Evolutionary conservation across 163 green algal species (phyloP).

Genomic region (Chlamydomonas reinhardtii): DNA sequence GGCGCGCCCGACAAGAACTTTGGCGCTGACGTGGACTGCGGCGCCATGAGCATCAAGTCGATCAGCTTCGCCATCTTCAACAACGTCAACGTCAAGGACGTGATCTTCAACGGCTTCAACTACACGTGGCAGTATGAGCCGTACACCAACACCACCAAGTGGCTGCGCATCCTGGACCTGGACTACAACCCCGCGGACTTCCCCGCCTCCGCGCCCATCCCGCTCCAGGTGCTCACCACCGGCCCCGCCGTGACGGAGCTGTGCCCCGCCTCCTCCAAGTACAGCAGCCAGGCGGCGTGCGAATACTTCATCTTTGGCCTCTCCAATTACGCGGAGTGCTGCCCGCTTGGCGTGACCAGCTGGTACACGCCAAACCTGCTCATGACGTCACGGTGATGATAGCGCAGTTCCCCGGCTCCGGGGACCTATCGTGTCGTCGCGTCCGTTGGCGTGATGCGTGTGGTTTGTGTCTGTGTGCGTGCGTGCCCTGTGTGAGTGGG

Average conservation of each 20-base stretch:
- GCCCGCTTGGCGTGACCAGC: slow-evolving; percentile 43
- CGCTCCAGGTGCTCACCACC: slow-evolving; percentile 25
- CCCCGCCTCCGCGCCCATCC: neutral
- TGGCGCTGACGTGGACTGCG: slow-evolving; percentile 50
- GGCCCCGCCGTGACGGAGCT: slow-evolving; percentile 33
- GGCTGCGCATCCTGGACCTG: slow-evolving; percentile 59
- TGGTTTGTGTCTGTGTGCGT: too few relatives aligned
- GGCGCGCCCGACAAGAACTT: slow-evolving; percentile 17
- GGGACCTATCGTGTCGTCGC: too few relatives aligned
- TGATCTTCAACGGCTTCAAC: slow-evolving; percentile 52
- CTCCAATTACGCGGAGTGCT: slow-evolving; percentile 31
- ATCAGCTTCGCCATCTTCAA: slow-evolving; percentile 44
- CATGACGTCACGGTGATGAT: neutral
- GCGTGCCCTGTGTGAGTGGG: too few relatives aligned
- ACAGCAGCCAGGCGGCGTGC: slow-evolving; percentile 40
- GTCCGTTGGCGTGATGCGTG: too few relatives aligned
- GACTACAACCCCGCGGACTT: slow-evolving; percentile 37
- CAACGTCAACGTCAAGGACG: slow-evolving; percentile 21
- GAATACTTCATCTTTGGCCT: slow-evolving; percentile 53
- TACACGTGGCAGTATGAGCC: slow-evolving; percentile 53
- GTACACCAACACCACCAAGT: slow-evolving; percentile 45
- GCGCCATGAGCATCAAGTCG: slow-evolving; percentile 48
- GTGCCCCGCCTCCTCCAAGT: slow-evolving; percentile 50
- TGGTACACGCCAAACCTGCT: slow-evolving; percentile 29
- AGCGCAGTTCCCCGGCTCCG: too few relatives aligned